phyloP scores from a whole-genome alignment of 495 filamentous ascomycete species.

The Viridothelium virens region DNA sequence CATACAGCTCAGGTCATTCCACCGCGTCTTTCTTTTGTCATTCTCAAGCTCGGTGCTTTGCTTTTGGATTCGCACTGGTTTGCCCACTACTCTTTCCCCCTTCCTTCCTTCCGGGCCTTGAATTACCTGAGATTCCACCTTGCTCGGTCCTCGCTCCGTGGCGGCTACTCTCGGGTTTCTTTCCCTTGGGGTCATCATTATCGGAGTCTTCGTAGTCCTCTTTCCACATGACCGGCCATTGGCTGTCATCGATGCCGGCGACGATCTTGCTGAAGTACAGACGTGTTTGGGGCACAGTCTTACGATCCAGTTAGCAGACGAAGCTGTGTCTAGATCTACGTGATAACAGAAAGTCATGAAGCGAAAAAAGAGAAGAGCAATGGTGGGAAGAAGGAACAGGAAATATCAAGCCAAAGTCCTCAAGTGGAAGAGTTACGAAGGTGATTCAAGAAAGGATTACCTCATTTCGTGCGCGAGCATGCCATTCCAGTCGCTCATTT shows the following conservation, averaged over 20 bases:
- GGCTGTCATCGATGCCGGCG: slow-evolving; percentile 21
- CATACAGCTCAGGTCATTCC: too few relatives aligned
- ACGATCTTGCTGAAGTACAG: slow-evolving; percentile 29
- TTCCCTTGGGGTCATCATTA: slow-evolving; percentile 18
- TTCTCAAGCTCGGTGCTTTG: neutral
- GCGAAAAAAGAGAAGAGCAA: neutral
- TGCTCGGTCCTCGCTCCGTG: slow-evolving; percentile 15
- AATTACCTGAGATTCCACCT: neutral
- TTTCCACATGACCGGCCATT: neutral
- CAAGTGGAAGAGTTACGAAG: neutral
- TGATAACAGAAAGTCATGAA: neutral
- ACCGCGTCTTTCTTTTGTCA: neutral
- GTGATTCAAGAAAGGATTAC: neutral
- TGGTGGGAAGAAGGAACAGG: neutral
- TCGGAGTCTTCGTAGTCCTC: slow-evolving; percentile 18
- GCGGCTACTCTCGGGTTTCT: slow-evolving; percentile 14
- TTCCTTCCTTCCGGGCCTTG: neutral
- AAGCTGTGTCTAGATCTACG: neutral
- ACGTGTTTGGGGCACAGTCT: slow-evolving; percentile 36
- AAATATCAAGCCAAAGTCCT: too few relatives aligned
- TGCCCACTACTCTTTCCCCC: neutral
- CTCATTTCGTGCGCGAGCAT: neutral
- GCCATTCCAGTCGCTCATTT: slow-evolving; percentile 1
- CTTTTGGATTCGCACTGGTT: neutral
- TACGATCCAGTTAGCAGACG: neutral